Conservation (phyloP, 2,329 filamentous ascomycete species). For the Hymenoscyphus scutula region DNA sequence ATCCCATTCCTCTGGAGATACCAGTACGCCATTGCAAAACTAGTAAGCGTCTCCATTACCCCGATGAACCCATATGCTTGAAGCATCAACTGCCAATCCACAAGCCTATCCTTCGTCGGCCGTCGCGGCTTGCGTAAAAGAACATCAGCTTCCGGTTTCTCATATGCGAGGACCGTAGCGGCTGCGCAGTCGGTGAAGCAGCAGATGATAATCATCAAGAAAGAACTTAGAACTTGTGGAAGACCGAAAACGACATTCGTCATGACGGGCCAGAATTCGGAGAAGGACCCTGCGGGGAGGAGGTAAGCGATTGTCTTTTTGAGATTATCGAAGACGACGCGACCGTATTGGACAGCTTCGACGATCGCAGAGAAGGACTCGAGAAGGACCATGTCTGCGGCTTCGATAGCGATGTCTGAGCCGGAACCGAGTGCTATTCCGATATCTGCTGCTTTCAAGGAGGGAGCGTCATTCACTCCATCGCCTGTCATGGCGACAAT, state of each 20-base stretch:
- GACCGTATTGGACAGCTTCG: constrained; percentile 50
- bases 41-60: constrained; percentile 56
- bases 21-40: constrained; percentile 66
- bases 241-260: constrained; percentile 62
- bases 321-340: constrained; percentile 53
- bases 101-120: constrained; percentile 66
- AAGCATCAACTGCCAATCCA: constrained; percentile 69
- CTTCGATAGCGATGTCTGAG: constrained; percentile 63
- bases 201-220: constrained; percentile 49
- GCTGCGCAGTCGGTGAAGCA: constrained; percentile 77
- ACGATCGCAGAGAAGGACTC: constrained; percentile 54
- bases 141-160: constrained; percentile 73
- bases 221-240: constrained; percentile 58
- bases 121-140: constrained; percentile 67
- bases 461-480: constrained; percentile 52
- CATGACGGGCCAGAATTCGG: constrained; percentile 61
- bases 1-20: constrained; percentile 62
- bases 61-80: constrained; percentile 73
- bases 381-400: constrained; percentile 52
- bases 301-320: constrained; percentile 57
- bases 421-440: constrained; percentile 61
- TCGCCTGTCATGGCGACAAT: constrained; percentile 43
- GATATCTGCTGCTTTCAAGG: constrained; percentile 50
- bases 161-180: constrained; percentile 72
- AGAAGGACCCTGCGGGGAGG: constrained; percentile 56